Conservation (phyloP, 2,329 filamentous ascomycete genomes). For the Hymenoscyphus salicellus region DNA sequence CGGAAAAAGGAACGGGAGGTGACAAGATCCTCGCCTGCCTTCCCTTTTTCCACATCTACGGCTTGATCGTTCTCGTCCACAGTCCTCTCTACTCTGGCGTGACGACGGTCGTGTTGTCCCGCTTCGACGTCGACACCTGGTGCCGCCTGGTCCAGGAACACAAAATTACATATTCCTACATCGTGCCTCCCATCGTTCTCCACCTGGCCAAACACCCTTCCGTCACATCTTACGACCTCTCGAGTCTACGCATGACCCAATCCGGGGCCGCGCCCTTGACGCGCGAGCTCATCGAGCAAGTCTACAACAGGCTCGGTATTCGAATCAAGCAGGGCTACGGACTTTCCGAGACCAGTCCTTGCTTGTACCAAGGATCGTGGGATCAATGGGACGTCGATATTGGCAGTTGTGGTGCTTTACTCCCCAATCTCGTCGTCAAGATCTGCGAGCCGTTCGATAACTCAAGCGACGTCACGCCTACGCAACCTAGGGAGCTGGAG, state of each 20-base stretch:
- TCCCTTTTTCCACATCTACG: slow-evolving; percentile 80
- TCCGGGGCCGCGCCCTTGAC: slow-evolving; percentile 81
- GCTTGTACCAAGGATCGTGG: slow-evolving; percentile 59
- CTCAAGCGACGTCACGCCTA: slow-evolving; percentile 11
- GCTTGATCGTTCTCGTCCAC: background rate
- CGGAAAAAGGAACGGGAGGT: slow-evolving; percentile 44
- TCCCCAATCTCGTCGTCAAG: slow-evolving; percentile 13
- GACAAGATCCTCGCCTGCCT: slow-evolving; percentile 73
- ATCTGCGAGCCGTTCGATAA: no score
- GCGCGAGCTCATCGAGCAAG: slow-evolving; percentile 68
- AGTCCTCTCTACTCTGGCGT: no score
- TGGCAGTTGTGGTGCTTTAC: slow-evolving; percentile 9
- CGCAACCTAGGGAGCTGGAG: slow-evolving; percentile 24
- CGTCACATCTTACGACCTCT: slow-evolving; percentile 75
- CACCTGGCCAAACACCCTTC: slow-evolving; percentile 72
- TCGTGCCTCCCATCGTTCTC: slow-evolving; percentile 79
- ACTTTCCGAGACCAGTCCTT: slow-evolving; percentile 75
- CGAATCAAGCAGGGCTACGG: slow-evolving; percentile 89
- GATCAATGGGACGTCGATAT: slow-evolving; percentile 12
- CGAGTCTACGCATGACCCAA: slow-evolving; percentile 75
- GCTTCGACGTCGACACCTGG: no score
- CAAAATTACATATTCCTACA: slow-evolving; percentile 70
- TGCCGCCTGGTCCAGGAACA: slow-evolving; percentile 57
- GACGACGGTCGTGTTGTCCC: no score
- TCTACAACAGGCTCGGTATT: slow-evolving; percentile 68